phyloP scores from a whole-genome alignment of 169 alveolate genomes.

The Plasmodium ovale region DNA sequence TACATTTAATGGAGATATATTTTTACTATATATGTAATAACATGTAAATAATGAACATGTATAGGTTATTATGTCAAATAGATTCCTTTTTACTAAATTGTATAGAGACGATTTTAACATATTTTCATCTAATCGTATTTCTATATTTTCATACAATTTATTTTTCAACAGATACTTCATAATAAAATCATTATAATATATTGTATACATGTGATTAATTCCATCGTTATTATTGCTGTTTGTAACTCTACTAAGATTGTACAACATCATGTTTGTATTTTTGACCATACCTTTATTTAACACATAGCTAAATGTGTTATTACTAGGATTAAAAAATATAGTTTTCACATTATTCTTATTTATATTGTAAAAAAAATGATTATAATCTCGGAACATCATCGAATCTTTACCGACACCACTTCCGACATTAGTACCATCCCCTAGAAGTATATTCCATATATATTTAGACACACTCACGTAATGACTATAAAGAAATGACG shows the following conservation, averaged over 20 bases:
- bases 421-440: background rate
- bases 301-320: constrained; percentile 35
- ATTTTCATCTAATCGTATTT: constrained; percentile 30
- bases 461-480: constrained; percentile 14
- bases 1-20: background rate
- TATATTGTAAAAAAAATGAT: constrained; percentile 57
- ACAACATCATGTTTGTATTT: background rate
- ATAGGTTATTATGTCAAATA: constrained; percentile 37
- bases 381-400: constrained; percentile 15
- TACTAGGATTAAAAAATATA: constrained; percentile 29
- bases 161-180: constrained; percentile 67
- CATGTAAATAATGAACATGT: constrained; percentile 9
- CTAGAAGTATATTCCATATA: background rate
- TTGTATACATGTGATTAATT: constrained; percentile 4
- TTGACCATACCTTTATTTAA: constrained; percentile 2
- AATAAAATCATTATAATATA: constrained; percentile 54
- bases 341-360: constrained; percentile 48
- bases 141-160: constrained; percentile 53
- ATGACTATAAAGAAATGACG: background rate
- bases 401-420: background rate
- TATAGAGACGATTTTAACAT: constrained; percentile 1
- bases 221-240: background rate
- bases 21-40: constrained; percentile 42
- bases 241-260: background rate
- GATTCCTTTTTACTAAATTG: constrained; percentile 17